phyloP scores from a whole-genome alignment of 2,329 filamentous ascomycete species.

The Penicillium hordei region DNA sequence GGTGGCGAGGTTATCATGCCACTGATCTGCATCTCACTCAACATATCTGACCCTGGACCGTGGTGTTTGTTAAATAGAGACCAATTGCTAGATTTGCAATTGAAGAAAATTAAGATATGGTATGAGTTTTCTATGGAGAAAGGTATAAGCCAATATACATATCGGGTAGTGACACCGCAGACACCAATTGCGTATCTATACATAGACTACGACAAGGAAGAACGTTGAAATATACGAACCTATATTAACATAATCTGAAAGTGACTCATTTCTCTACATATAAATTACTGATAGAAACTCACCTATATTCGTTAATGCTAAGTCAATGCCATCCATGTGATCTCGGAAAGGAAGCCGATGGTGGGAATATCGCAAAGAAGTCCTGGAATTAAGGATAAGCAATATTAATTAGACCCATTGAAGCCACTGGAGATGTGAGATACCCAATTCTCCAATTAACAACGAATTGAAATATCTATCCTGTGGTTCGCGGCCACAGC shows the following conservation, averaged over 20 bases:
- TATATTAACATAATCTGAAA: neutral
- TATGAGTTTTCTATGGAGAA: neutral
- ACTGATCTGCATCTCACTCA: neutral
- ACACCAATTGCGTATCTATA: neutral
- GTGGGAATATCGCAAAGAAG: neutral
- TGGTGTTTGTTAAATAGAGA: neutral
- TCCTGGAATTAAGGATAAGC: neutral
- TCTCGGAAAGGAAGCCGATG: neutral
- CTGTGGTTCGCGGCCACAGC: neutral
- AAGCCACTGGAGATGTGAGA: neutral
- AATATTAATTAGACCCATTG: neutral
- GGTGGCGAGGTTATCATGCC: slow-evolving; percentile 7
- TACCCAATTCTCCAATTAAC: too few relatives aligned
- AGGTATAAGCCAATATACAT: neutral
- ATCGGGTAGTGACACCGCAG: neutral
- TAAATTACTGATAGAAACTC: neutral
- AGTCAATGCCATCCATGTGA: neutral
- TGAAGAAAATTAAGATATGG: neutral
- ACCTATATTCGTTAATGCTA: neutral
- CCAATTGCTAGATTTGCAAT: neutral
- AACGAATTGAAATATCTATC: neutral
- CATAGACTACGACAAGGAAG: neutral
- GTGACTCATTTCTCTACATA: neutral
- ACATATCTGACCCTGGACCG: neutral
- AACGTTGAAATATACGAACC: neutral